Evolutionary conservation across 805 yeast genomes (phyloP), one percentile per base, ranked within the genome.

Genomic region (Tanozyma kutaoensis): DNA sequence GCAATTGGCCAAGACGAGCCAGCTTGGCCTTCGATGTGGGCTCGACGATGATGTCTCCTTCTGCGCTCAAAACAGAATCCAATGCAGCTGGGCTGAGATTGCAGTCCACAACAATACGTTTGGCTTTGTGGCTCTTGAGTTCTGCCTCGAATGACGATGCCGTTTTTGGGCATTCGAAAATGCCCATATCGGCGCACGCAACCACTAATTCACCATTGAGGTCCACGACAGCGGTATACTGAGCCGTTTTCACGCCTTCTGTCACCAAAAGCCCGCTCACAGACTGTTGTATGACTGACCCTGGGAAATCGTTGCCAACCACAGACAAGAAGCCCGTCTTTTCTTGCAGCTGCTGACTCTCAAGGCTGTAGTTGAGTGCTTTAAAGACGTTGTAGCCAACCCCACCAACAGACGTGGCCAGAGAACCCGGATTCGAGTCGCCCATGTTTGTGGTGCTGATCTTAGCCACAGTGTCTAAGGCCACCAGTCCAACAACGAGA

Each of bases 161-260:
- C 68, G 0, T 50, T 24, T 69, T 32, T 15, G 58, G 50, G 12
- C 35, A 31, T 36, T 78, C 79, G 14, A 75, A 54, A 8, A 76
- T 68, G n/a, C 58, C 57, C 94, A 85, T 84, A 42, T 81, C 94
- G 4, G 93, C 88, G 42, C 82, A 70, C 0, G 94, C 93, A 12
- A 80, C 56, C 3, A 78, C 45, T 25, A 85, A 55, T 3, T 65
- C 74, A 1, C 95, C 95, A 5, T 50, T 43, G 0, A 39, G 35
- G 30, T 67, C 69, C 39, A 82, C 86, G 31, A 72, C 62, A 1
- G 93, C 76, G 5, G 70, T 63, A 41, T 85, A 85, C 39, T 78
- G 80, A 0, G 91, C 82, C 0, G 93, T 76, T 12, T 35, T 30
- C 4, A 20, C 16, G 5, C 30, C 33, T 8, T 34, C 26, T 8